Base-by-base conservation (phyloP, 805 yeast species). In the Zygoascus flipseniorum region DNA sequence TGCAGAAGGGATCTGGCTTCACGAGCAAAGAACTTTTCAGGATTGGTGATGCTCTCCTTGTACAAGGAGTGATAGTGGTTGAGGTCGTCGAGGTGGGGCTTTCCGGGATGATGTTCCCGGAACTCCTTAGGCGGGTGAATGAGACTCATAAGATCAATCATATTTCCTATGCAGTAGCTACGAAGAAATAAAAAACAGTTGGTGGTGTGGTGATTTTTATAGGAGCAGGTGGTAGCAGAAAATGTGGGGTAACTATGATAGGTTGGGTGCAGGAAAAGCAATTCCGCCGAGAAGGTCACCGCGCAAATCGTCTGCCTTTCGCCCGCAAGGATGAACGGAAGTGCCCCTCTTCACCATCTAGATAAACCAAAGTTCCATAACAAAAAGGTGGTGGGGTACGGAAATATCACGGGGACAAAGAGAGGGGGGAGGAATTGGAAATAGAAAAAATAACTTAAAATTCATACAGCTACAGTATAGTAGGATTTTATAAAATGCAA, bases 1-100 rank as follows among this genome's bases (percentile, higher is more conserved):
- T 78, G 71, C 60, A 90, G 77, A 52, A 80, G 76, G 62, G 83
- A 79, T 54, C 75, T 76, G 46, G 96, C 97, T 68, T 78, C 74
- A 52, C 81, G 79, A 48, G 89, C 92, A 68, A 86, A 90, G 69
- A 92, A 90, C 35, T 71, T 76, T 50, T 79, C 85, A 46, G 98
- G 97, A 64, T 86, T 79, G 54, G 79, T 75, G 59, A 90, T 80
- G 32, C 95, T 85, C 74, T 86, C 76, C 58, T 80, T 68, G 74
- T 92, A 87, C 70, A 88, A 62, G 54, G 72, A 66, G 58, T 80
- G 69, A 76, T 89, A 90, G 60, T 87, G 83, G 13, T 80, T 85
- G 53, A 87, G 65, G 43, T 79, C 72, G 50, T 76, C 69, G 54
- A 88, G 65, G 62, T 80, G 80, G 23, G 90, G 85, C 41, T 39